Evolutionary conservation across 2,329 filamentous ascomycete species (phyloP), one percentile per base, ranked within the genome.

Genomic region (Aspergillus spinulosporus): DNA sequence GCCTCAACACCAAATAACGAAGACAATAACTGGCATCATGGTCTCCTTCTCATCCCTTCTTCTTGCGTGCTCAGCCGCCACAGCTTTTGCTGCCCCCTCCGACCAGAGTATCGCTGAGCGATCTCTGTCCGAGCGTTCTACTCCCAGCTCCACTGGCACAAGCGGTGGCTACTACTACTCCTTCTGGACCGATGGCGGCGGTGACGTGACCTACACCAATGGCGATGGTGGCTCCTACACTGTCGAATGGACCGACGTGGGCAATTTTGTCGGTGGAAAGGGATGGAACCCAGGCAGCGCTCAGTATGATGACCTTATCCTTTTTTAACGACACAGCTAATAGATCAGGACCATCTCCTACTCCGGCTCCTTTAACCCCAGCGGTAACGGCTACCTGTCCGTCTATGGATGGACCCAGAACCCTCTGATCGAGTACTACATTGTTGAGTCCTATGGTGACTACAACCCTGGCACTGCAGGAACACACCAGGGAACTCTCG

Each of bases 251-350:
- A 66, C 59, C 40, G 72, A 74, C 43, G 70, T 67, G 39, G 82
- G 80, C 32, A 82, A 84, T 74, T 80, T 84, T 44, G 81, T 83
- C 26, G 80, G 74, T 55, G 83, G 83, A 31, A 85, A 84, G 70
- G 83, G 83, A 39, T 85, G 82, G 82, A 78, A 78, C 57, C 77
- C 81, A 11, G 82, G 82, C 40, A 77, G 69, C 56, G 68, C 72
- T 26, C 74, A 77, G 80, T 84, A 76, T 57, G 71, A 21, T 14
- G 4, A 57, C 1, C 1, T 6, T 3, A 15, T 7, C 26, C 3
- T 12, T n/a, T n/a, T 4, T 2, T 0, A 8, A 15, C 4, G 3
- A 12, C 21, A 1, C 1, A 11, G 29, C 21, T 50, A 50, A 52
- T 6, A 5, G 5, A 26, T 26, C 37, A 52, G 60, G 50, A 42